A percentile compares a stretch with the other conserved stretches of the same genome.
phyloP scores from a whole-genome alignment of 257 asterid genomes.

The Jacaranda mimosifolia region DNA sequence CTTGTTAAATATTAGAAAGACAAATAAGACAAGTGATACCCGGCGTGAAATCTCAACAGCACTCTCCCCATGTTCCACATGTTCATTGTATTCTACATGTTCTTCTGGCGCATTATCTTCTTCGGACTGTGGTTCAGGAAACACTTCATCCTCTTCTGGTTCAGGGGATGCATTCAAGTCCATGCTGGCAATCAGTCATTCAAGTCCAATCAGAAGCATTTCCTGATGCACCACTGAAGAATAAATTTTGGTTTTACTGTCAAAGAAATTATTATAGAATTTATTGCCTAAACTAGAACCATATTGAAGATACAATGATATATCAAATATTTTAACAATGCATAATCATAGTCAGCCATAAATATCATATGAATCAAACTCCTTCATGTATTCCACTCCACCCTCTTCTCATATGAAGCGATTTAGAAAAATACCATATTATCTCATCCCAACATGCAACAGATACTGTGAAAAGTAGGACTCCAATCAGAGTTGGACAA shows the following conservation, averaged over 20 bases:
- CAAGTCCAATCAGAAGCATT: slow-evolving; percentile 62
- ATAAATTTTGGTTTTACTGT: slow-evolving; percentile 6
- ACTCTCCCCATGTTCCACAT: slow-evolving; percentile 61
- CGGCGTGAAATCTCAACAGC: slow-evolving; percentile 69
- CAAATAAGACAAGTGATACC: slow-evolving; percentile 52
- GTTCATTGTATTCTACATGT: slow-evolving; percentile 56
- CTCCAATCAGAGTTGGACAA: neutral
- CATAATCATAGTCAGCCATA: neutral
- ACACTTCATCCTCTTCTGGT: slow-evolving; percentile 93
- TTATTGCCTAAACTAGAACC: slow-evolving; percentile 15
- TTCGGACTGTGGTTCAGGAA: slow-evolving; percentile 63
- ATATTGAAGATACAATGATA: slow-evolving; percentile 15
- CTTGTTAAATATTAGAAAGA: slow-evolving; percentile 19
- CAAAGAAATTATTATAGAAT: slow-evolving; percentile 23
- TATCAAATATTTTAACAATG: neutral
- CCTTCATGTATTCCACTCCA: neutral
- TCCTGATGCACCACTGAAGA: slow-evolving; percentile 38
- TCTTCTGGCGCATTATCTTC: slow-evolving; percentile 68
- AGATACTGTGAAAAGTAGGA: neutral
- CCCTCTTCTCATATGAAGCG: neutral
- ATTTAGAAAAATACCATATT: neutral
- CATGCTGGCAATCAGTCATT: slow-evolving; percentile 75
- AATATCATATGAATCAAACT: slow-evolving; percentile 8
- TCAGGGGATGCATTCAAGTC: slow-evolving; percentile 94
- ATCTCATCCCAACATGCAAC: slow-evolving; percentile 21